Conservation (phyloP, 2,329 filamentous ascomycete genomes). For the Epichloe bromicola region DNA sequence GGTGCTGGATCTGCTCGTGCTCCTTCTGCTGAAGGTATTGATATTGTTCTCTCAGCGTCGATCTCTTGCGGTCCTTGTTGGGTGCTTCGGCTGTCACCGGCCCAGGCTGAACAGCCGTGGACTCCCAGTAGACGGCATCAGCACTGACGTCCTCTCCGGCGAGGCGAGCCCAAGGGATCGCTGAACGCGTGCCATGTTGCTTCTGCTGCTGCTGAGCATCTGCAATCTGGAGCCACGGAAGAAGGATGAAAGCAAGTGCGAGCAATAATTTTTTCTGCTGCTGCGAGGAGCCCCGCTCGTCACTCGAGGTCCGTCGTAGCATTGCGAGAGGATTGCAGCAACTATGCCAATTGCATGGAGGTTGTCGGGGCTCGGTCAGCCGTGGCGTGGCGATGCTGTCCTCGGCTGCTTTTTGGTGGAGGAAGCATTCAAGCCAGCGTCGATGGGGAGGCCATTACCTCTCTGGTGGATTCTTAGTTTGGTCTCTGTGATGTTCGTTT, state of each 20-base stretch:
- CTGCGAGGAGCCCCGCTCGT: slow-evolving; percentile 33
- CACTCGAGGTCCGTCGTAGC: slow-evolving; percentile 52
- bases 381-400: slow-evolving; percentile 1
- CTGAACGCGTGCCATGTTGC: slow-evolving; percentile 7
- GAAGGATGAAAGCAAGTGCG: slow-evolving; percentile 43
- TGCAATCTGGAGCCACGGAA: slow-evolving; percentile 42
- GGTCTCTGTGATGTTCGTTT: neutral
- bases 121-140: slow-evolving; percentile 15
- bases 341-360: slow-evolving; percentile 4
- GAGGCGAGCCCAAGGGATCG: neutral
- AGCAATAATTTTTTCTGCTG: slow-evolving; percentile 35
- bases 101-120: slow-evolving; percentile 16
- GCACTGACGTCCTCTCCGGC: neutral
- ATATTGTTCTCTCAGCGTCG: slow-evolving; percentile 1
- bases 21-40: slow-evolving; percentile 9
- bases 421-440: slow-evolving; percentile 3
- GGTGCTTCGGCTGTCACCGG: slow-evolving; percentile 9
- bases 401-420: neutral
- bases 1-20: slow-evolving; percentile 11
- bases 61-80: slow-evolving; percentile 8
- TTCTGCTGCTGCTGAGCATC: slow-evolving; percentile 53
- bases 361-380: neutral
- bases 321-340: slow-evolving; percentile 23
- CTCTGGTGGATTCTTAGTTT: neutral
- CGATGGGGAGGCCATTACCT: neutral